phyloP scores from a whole-genome alignment of 257 asterid species.

The Penstemon barbatus region DNA sequence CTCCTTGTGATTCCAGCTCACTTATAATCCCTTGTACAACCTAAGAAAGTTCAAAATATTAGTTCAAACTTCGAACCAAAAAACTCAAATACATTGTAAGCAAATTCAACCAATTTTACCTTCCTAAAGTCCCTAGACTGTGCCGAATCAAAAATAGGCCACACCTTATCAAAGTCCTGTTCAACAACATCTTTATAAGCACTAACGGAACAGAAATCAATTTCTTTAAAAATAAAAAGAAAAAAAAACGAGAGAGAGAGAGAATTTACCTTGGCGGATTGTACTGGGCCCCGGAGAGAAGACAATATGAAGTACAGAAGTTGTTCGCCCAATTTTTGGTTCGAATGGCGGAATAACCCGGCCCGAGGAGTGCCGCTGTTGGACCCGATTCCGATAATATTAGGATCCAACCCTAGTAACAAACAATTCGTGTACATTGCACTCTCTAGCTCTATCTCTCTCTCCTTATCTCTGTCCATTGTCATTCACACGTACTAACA shows the following conservation, averaged over 20 bases:
- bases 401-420: constrained; percentile 95
- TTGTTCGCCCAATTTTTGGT: constrained; percentile 98
- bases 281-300: constrained; percentile 94
- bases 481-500: constrained; percentile 50
- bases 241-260: not conserved
- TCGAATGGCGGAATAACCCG: constrained; percentile 96
- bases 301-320: constrained; percentile 88
- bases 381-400: constrained; percentile 80
- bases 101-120: constrained; percentile 45
- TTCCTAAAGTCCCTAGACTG: constrained; percentile 99
- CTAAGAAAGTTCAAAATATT: constrained; percentile 33
- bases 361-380: constrained; percentile 82
- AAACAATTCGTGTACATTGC: constrained; percentile 99
- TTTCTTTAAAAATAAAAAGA: no score
- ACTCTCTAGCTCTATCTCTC: constrained; percentile 98
- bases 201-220: not conserved
- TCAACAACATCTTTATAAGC: constrained; percentile 6
- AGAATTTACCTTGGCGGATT: constrained; percentile 74
- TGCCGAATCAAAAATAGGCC: constrained; percentile 99
- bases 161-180: constrained; percentile 98
- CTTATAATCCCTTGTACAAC: constrained; percentile 98
- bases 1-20: constrained; percentile 98
- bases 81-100: not conserved
- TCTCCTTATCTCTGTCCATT: constrained; percentile 99
- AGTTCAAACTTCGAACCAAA: constrained; percentile 6